Evolutionary conservation across 768 basidiomycete genomes (phyloP), one percentile per base, ranked within the genome.

Genomic region (Mycena olivaceomarginata): DNA sequence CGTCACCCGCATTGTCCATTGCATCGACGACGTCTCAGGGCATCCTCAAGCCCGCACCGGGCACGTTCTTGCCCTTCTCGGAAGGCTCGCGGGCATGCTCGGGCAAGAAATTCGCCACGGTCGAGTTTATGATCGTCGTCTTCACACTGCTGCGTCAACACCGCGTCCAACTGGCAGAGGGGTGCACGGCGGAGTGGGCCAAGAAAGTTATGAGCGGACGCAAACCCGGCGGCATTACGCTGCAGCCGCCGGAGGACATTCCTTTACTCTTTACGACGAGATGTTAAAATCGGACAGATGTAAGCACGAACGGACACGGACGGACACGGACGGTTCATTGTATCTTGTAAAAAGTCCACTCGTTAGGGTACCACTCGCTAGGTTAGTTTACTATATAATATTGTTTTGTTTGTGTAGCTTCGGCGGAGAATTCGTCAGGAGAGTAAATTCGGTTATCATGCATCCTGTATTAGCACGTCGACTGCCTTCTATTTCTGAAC

Each of bases 61-160:
- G 76, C 56, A 74, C 76, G 9, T 77, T 77, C 59, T 43, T 77
- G 5, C 76, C 76, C 66, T 77, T 77, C 60, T 77, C 76, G 3
- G 76, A 77, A 22, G 76, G 76, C 40, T 67, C 76, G 15, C 76
- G 76, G 57, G 57, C 57, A n/a, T 77, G 76, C 72, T 77, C 76
- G 10, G 76, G 76, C 12, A 59, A 62, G 20, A 77, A 77, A 57
- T 77, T 77, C 20, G 76, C 76, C 31, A 46, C 41, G 5, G 76
- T 77, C 22, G 76, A 77, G 57, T 77, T 77, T 51, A 56, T 60
- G 12, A 67, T 25, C 4, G 76, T 77, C 5, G 4, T 77, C 8
- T 77, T 16, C 41, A 77, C 76, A 1, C 57, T 77, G 10, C 62
- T 77, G 25, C 37, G 46, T n/a, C 15, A 63, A 0, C 72, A 74